Evolutionary conservation across 2,329 filamentous ascomycete genomes (phyloP), one percentile per base, ranked within the genome.

Genomic region (Colletotrichum nymphaeae): DNA sequence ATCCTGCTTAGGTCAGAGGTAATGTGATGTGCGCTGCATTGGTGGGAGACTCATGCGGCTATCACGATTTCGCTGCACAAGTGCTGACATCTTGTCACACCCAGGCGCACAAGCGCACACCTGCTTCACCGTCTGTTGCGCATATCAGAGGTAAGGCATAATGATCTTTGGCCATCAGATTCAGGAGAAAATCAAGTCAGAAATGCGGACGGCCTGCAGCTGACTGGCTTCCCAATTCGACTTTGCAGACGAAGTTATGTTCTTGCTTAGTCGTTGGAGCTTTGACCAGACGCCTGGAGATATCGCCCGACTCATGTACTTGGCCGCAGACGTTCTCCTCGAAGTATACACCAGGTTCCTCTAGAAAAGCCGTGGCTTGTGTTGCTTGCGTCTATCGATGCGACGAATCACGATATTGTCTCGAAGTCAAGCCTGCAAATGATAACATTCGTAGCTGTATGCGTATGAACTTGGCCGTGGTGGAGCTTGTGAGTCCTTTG

Each of bases 11-110:
- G 55, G 16, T 24, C 65, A 42, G 46, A n/a, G 37, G 32, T 30
- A 56, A 57, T 65, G 72, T 72, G 72, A 75, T 56, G 26, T 55
- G 32, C 49, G 28, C 59, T 66, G 72, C 63, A 75, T 74, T 56
- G 32, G 35, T 22, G 24, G 63, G 55, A 58, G 49, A 69, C 35
- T 69, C 55, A 74, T 75, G 74, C 72, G 59, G 55, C 49, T 75
- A 66, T 67, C 72, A 63, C 63, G 58, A 63, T 57, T 60, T 63
- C 42, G 49, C 56, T 69, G 71, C 71, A 49, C 67, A 75, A 64
- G 71, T 74, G 73, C 71, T 75, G 71, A 74, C 71, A 60, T 62
- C 52, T 70, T 65, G 67, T 73, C 67, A 62, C 67, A 70, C 49
- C 53, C 60, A n/a, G 32, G 55, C 69, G 59, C 58, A 67, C 69